These are phyloP conservation scores for Azolla pinnata DNA, from an alignment of 75 land plant genomes.

Conservation along the genomic window DNA sequence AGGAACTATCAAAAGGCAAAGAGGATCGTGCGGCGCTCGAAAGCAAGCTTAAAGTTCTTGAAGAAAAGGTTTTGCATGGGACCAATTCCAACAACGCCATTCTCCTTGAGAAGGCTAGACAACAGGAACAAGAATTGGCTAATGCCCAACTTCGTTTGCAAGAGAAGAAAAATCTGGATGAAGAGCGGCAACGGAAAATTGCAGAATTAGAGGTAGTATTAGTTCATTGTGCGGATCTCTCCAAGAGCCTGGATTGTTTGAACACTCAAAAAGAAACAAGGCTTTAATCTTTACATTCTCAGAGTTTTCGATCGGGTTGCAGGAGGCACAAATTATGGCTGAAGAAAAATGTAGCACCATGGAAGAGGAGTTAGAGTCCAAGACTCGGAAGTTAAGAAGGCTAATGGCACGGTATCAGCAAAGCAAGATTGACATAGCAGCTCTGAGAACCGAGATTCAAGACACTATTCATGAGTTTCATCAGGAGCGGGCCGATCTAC, in stretches of 20 bases:
- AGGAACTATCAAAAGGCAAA: constrained; percentile 30
- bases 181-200: constrained; percentile 28
- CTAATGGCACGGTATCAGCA: constrained; percentile 34
- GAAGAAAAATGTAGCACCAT: constrained; percentile 34
- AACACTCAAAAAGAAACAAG: no score
- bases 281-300: constrained; percentile 3
- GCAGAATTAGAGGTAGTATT: constrained; percentile 36
- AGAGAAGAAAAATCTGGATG: constrained; percentile 23
- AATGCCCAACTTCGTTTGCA: constrained; percentile 16
- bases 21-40: constrained; percentile 27
- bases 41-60: constrained; percentile 24
- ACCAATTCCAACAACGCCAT: constrained; percentile 15
- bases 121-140: constrained; percentile 20
- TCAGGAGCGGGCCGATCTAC: constrained; percentile 25
- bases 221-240: no score
- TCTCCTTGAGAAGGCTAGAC: constrained; percentile 23
- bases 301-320: no score
- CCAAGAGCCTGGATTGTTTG: no score
- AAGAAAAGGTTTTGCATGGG: constrained; percentile 30
- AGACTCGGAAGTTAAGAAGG: constrained; percentile 23
- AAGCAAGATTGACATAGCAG: constrained; percentile 19
- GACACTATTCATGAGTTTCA: constrained; percentile 35
- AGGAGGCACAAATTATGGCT: constrained; percentile 36
- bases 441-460: constrained; percentile 26
- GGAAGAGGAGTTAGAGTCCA: constrained; percentile 33